Conservation (phyloP, 1,284 basidiomycete species). For the Cryptococcus floricola region DNA sequence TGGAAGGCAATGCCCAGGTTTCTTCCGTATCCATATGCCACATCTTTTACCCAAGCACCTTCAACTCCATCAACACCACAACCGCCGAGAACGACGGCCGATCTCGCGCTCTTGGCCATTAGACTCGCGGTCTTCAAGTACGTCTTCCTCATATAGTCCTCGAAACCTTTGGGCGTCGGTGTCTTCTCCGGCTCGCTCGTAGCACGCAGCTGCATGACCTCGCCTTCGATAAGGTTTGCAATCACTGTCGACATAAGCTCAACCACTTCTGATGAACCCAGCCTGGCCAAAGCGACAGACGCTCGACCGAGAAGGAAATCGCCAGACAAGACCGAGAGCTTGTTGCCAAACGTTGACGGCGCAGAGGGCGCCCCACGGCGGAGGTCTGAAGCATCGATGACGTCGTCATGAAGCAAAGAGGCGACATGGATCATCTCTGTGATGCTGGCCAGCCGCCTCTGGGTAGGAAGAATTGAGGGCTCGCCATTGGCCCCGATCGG, state of each 20-base stretch:
- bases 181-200: conserved; percentile 34
- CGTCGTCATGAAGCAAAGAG: conserved; percentile 90
- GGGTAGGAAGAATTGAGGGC: conserved; percentile 66
- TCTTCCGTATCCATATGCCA: conserved; percentile 86
- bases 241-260: conserved; percentile 91
- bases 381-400: conserved; percentile 79
- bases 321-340: conserved; percentile 87
- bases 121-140: conserved; percentile 95
- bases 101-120: conserved; percentile 89
- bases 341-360: conserved; percentile 89
- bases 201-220: conserved; percentile 78
- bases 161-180: conserved; percentile 58
- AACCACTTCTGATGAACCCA: conserved; percentile 84
- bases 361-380: conserved; percentile 79
- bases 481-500: conserved; percentile 9
- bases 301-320: conserved; percentile 94
- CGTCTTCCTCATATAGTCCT: conserved; percentile 85
- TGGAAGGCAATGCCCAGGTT: conserved; percentile 93
- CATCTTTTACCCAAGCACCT: conserved; percentile 78
- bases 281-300: conserved; percentile 76
- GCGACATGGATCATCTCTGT: conserved; percentile 99
- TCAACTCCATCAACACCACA: conserved; percentile 52
- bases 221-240: conserved; percentile 93
- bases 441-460: conserved; percentile 89
- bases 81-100: conserved; percentile 85